Conservation (phyloP, 805 yeast genomes). For the Suhomyces tanzawaensis region DNA sequence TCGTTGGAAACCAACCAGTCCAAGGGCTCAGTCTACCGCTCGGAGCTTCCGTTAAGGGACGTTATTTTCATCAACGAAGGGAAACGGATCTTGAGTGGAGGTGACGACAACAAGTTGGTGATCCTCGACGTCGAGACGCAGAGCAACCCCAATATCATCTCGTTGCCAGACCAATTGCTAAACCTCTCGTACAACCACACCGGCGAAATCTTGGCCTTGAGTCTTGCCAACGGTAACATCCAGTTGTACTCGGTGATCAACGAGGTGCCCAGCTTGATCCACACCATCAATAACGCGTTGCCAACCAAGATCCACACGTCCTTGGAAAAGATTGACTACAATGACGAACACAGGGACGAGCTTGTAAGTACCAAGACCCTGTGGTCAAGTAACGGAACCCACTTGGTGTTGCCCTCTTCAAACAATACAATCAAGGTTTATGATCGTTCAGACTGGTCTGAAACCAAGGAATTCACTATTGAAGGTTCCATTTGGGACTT, state of each 20-base stretch:
- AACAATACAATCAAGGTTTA: constrained; percentile 47
- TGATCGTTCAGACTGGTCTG: constrained; percentile 36
- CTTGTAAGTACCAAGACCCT: constrained; percentile 52
- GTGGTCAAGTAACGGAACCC: constrained; percentile 72
- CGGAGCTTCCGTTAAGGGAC: constrained; percentile 50
- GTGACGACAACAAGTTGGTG: constrained; percentile 60
- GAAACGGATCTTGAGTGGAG: constrained; percentile 56
- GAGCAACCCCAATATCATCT: constrained; percentile 29
- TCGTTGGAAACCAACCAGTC: constrained; percentile 28
- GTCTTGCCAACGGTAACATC: constrained; percentile 59
- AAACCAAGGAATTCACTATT: constrained; percentile 13
- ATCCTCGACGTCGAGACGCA: constrained; percentile 41
- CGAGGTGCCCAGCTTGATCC: constrained; percentile 51
- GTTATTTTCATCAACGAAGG: constrained; percentile 61
- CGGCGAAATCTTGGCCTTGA: constrained; percentile 56
- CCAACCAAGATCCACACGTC: constrained; percentile 34
- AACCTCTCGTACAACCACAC: constrained; percentile 54
- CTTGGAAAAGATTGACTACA: constrained; percentile 34
- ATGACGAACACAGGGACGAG: constrained; percentile 43
- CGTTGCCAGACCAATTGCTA: constrained; percentile 53
- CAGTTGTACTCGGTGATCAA: constrained; percentile 55
- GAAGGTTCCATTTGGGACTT: constrained; percentile 44
- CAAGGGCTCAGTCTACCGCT: constrained; percentile 41
- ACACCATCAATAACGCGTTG: constrained; percentile 43
- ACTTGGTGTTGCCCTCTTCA: constrained; percentile 64